Conservation (phyloP, 1,284 basidiomycete genomes). For the Bjerkandera adusta region DNA sequence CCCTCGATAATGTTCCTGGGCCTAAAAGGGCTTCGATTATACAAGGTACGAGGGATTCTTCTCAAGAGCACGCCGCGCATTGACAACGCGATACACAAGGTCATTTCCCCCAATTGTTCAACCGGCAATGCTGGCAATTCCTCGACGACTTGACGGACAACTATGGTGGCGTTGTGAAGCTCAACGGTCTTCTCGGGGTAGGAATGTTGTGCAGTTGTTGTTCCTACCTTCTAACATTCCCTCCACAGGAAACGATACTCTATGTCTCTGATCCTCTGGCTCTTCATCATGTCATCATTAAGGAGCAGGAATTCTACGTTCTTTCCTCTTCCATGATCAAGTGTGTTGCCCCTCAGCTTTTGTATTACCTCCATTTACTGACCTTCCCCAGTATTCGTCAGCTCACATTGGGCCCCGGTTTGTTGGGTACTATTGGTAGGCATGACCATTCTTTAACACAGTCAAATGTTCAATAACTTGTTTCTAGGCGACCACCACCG, state of each 20-base stretch:
- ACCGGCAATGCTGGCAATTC: slow-evolving; percentile 21
- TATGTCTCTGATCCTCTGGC: slow-evolving; percentile 18
- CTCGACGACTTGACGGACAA: slow-evolving; percentile 13
- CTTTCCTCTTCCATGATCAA: slow-evolving; percentile 7
- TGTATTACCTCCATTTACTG: neutral
- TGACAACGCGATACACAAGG: slow-evolving; percentile 9
- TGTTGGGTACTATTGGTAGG: neutral
- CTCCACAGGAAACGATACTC: slow-evolving; percentile 6
- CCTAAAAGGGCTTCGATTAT: slow-evolving; percentile 1
- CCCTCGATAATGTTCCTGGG: slow-evolving; percentile 10
- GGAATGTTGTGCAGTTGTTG: neutral
- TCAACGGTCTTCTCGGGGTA: slow-evolving; percentile 16
- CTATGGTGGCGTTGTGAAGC: slow-evolving; percentile 18
- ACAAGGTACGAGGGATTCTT: neutral
- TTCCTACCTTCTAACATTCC: neutral
- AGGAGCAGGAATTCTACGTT: slow-evolving; percentile 15
- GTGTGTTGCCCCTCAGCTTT: slow-evolving; percentile 1
- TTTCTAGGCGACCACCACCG: slow-evolving; percentile 2
- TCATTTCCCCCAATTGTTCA: slow-evolving; percentile 16
- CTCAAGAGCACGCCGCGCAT: neutral
- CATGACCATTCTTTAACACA: neutral
- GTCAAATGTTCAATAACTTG: neutral
- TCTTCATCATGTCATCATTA: slow-evolving; percentile 16
- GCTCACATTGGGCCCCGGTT: neutral
- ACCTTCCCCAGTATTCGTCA: neutral